Percentiles rank a stretch among this genome's conserved stretches.
phyloP scores from a whole-genome alignment of 345 rosid genomes.

The Passiflora organensis region DNA sequence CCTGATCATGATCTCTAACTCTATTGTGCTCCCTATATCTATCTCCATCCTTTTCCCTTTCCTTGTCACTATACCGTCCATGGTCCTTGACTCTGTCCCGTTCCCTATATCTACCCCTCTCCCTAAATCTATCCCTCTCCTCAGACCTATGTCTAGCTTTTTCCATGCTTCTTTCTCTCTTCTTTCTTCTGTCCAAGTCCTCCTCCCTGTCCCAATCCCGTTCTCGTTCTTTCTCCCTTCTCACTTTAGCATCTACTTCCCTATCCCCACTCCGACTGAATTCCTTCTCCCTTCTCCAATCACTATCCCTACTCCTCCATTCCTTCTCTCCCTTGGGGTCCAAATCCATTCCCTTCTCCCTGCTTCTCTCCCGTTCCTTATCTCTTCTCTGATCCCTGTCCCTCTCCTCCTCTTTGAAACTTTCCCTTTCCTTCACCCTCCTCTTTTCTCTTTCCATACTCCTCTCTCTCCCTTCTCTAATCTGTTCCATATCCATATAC shows the following conservation, averaged over 20 bases:
- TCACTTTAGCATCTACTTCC: slow-evolving; percentile 34
- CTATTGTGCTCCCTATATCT: too few species aligned
- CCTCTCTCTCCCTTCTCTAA: slow-evolving; percentile 6
- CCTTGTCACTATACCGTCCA: too few species aligned
- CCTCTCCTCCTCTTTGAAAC: slow-evolving; percentile 22
- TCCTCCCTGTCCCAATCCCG: slow-evolving; percentile 19
- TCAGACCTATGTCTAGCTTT: slow-evolving; percentile 7
- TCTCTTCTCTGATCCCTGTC: slow-evolving; percentile 27
- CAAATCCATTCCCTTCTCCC: neutral
- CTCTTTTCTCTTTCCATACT: slow-evolving; percentile 4
- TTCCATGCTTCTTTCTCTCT: slow-evolving; percentile 11
- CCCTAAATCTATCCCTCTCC: slow-evolving; percentile 2
- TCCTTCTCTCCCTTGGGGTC: slow-evolving; percentile 27
- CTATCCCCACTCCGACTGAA: slow-evolving; percentile 42
- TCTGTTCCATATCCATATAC: slow-evolving; percentile 11
- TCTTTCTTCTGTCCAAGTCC: slow-evolving; percentile 33
- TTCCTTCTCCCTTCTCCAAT: slow-evolving; percentile 41
- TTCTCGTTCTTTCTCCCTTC: slow-evolving; percentile 42
- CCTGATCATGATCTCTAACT: too few species aligned
- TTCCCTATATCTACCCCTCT: slow-evolving; percentile 9
- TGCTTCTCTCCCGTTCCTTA: slow-evolving; percentile 22
- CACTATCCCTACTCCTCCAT: slow-evolving; percentile 34
- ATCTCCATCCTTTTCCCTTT: slow-evolving; percentile 11
- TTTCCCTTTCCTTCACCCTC: slow-evolving; percentile 12
- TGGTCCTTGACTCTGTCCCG: slow-evolving; percentile 1